Evolutionary conservation across 1,139 yeast species (phyloP).

Genomic region (Blastobotrys capitulatus): DNA sequence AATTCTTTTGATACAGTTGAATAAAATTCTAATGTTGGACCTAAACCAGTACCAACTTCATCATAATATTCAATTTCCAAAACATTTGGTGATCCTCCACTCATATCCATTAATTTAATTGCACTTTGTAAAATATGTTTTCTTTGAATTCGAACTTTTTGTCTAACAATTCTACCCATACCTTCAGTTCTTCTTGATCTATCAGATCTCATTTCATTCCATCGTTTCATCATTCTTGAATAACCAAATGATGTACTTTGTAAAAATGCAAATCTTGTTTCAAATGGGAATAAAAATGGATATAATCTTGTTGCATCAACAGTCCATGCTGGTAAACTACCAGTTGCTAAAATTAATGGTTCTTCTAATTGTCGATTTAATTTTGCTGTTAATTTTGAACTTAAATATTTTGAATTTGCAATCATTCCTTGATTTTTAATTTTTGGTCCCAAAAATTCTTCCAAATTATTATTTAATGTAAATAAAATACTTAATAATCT

Average conservation of each 20-base stretch:
- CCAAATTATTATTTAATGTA: constrained; percentile 39
- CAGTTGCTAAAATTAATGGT: constrained; percentile 82
- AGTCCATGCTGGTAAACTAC: constrained; percentile 77
- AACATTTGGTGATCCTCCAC: constrained; percentile 75
- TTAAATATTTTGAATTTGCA: constrained; percentile 49
- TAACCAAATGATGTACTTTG: constrained; percentile 91
- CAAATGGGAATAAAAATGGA: constrained; percentile 83
- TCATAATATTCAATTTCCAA: constrained; percentile 84
- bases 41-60: constrained; percentile 95
- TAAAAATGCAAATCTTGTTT: constrained; percentile 68
- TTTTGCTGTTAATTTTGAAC: constrained; percentile 82
- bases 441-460: constrained; percentile 21
- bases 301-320: constrained; percentile 63
- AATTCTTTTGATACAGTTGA: constrained; percentile 76
- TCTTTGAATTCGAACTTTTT: constrained; percentile 75
- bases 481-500: constrained; percentile 51
- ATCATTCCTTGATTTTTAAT: constrained; percentile 28
- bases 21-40: constrained; percentile 93
- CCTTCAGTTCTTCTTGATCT: constrained; percentile 32
- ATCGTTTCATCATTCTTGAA: constrained; percentile 72
- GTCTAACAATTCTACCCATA: constrained; percentile 73
- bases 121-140: constrained; percentile 71
- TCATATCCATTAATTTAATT: constrained; percentile 65
- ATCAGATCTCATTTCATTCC: constrained; percentile 37
- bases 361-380: constrained; percentile 85